Base-by-base conservation (phyloP, 148 eudicot genomes). In the Chenopodium suecicum region DNA sequence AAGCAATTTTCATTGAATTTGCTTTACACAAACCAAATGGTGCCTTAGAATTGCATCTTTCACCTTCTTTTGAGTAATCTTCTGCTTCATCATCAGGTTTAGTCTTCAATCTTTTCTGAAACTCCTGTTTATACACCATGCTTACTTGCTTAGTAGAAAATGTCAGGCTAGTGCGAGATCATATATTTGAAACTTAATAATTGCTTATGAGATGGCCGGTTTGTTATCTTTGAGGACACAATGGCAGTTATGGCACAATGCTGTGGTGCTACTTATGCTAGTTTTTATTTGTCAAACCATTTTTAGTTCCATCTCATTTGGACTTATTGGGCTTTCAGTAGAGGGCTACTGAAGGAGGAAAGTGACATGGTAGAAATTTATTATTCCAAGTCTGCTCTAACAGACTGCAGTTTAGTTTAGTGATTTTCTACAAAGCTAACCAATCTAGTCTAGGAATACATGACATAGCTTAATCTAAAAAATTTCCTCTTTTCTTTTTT, bases 321-420 rank as follows among this genome's bases (percentile, higher is more conserved):
- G 32, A 31, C 41, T 60, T 8, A 22, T 76, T 19, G 32, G 48
- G 68, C 27, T 66, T 70, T 37, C 52, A 34, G 48, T 62, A 32
- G 69, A 37, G 20, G 23, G 70, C 23, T 60, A 58, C 27, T 29
- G 47, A 34, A 76, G 46, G 78, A 76, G 78, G 78, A 58, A 76
- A 63, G 31, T 62, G 25, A 72, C 29, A 22, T 29, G 20, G 37
- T 23, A 25, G 7, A 54, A 2, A 2, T 54, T 54, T 54, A 2
- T 54, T 13, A 54, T 14, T 54, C 19, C 60, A 10, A 54, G 20
- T 54, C 19, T 54, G 65, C 23, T 60, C 22, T 60, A 60, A 60
- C 65, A 60, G 34, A 66, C 70, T 66, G 70, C 13, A 27, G 27
- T 66, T 11, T 25, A 27, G 27, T 66, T 11, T 25, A 1, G 34